Evolutionary conservation across 108 stramenopile species (phyloP), one percentile per base, ranked within the genome.

Genomic region (Epipyxis sp.): DNA sequence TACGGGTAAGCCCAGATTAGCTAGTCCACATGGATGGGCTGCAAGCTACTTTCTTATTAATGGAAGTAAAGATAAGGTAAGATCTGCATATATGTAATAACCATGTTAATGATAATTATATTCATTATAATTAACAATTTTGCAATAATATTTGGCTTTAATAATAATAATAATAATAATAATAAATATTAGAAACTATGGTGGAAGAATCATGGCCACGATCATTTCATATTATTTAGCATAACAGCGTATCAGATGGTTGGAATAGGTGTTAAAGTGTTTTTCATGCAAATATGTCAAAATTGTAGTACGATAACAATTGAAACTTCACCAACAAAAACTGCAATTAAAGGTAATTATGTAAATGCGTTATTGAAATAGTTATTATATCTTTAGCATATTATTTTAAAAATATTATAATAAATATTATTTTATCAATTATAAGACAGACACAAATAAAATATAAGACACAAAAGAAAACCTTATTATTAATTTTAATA

Each of bases 161-260:
- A 29, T 65, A 13, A 35, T 65, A 10, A 65, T 6, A 29, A 65
- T 25, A 37, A 35, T 6, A 3, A 35, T 25, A 35, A 65, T 25
- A 35, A 65, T 13, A 37, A 13, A 65, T 25, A 13, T 65, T 10
- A 13, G 34, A 6, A 65, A 6, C 10, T 37, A 16, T 57, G 16
- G 16, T 65, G 61, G 61, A 29, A 37, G 10, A 10, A 65, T 37
- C 44, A 57, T 46, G 71, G 71, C 3, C 71, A 74, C 25, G 34
- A 74, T 74, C 71, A 74, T 57, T 74, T 74, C 43, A 42, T 74
- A 16, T 54, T 74, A 13, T 74, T 74, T 42, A 74, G 71, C 34
- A 57, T 74, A 10, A 74, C 71, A 10, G 34, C 27, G 3, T 74
- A 35, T 42, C 71, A 74, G 34, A 74, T 74, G 71, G 71, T 74